Percentiles rank a stretch among this genome's conserved stretches.
Conservation (phyloP, 163 green algal genomes). For the Chlorella variabilis region DNA sequence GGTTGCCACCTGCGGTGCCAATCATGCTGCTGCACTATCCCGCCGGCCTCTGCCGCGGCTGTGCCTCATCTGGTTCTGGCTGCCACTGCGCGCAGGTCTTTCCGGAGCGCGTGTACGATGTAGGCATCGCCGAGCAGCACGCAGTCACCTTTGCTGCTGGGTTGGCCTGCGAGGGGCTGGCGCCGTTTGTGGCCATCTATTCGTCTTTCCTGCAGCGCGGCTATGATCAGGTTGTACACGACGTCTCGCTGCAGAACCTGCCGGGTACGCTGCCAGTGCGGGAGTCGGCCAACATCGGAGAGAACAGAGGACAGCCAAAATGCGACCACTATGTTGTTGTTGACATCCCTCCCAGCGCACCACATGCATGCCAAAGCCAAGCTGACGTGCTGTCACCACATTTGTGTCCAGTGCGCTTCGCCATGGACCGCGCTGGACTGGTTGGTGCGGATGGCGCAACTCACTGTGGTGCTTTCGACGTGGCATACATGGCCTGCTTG, state of each 20-base stretch:
- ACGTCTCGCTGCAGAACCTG: constrained; percentile 98
- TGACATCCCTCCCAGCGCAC: no score
- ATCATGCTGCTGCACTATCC: not conserved
- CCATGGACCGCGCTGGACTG: constrained; percentile 97
- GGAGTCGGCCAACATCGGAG: no score
- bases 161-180: constrained; percentile 93
- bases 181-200: constrained; percentile 97
- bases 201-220: constrained; percentile 98
- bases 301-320: no score
- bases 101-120: constrained; percentile 93
- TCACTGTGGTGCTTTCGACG: constrained; percentile 96
- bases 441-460: constrained; percentile 98
- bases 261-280: constrained; percentile 80
- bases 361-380: no score
- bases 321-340: no score
- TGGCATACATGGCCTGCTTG: constrained; percentile 96
- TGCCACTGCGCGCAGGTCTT: constrained; percentile 73
- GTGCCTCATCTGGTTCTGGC: constrained; percentile 64
- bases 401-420: constrained; percentile 90
- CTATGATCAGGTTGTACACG: constrained; percentile 98
- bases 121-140: constrained; percentile 99
- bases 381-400: not conserved
- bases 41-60: no score
- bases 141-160: constrained; percentile 98
- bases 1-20: not conserved